Evolutionary conservation across 192 early-diverging fungal species (phyloP).

Genomic region (Coemansia sp.): DNA sequence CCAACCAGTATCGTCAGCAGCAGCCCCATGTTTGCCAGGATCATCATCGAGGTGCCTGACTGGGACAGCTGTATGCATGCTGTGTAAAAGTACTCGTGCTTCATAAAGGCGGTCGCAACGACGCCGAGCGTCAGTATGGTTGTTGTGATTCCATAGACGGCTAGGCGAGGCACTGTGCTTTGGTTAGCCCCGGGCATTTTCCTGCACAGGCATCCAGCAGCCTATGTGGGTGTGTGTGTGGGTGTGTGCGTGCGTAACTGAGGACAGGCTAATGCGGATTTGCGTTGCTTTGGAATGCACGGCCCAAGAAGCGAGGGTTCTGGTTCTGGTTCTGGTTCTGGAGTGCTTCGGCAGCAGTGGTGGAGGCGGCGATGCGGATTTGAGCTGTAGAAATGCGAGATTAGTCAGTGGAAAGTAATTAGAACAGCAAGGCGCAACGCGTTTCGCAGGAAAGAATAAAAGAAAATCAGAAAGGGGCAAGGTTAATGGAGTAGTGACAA

Average conservation of each 20-base stretch:
- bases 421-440: too few relatives aligned
- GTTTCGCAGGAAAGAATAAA: not conserved
- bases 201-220: slow-evolving; percentile 1
- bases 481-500: not conserved
- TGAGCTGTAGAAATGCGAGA: too few relatives aligned
- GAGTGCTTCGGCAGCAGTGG: too few relatives aligned
- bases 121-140: slow-evolving; percentile 61
- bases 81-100: slow-evolving; percentile 82
- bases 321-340: too few relatives aligned
- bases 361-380: too few relatives aligned
- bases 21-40: slow-evolving; percentile 76
- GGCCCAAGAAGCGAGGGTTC: too few relatives aligned
- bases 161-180: slow-evolving; percentile 52
- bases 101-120: slow-evolving; percentile 60
- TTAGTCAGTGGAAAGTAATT: too few relatives aligned
- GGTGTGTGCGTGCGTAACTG: too few relatives aligned
- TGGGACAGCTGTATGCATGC: slow-evolving; percentile 86
- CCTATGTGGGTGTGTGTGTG: too few relatives aligned
- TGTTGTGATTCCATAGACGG: slow-evolving; percentile 68
- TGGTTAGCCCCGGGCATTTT: slow-evolving; percentile 26
- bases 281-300: too few relatives aligned
- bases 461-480: not conserved
- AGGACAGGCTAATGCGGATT: not conserved
- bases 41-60: slow-evolving; percentile 83
- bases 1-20: slow-evolving; percentile 79